Evolutionary conservation across 2,329 filamentous ascomycete species (phyloP).

Genomic region (Fusarium sp.): DNA sequence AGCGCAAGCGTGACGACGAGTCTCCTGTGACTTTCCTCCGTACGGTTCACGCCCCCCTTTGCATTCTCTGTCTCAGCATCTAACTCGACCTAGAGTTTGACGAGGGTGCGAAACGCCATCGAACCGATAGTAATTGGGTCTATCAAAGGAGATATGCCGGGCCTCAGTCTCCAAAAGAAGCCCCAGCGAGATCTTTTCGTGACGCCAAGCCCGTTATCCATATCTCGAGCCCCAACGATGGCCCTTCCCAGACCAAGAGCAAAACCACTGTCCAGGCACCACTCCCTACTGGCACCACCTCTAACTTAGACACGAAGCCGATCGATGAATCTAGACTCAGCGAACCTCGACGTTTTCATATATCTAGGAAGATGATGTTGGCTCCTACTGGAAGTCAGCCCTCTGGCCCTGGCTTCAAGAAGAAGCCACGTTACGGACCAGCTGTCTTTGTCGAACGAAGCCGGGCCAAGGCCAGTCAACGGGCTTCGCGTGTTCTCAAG

Average conservation of each 20-base stretch:
- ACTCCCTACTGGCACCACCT: slow-evolving; percentile 1
- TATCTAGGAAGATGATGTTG: slow-evolving; percentile 65
- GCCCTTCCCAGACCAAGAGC: slow-evolving; percentile 27
- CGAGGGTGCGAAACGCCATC: slow-evolving; percentile 67
- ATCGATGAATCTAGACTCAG: slow-evolving; percentile 26
- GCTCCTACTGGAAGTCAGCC: slow-evolving; percentile 40
- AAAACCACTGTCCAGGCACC: slow-evolving; percentile 19
- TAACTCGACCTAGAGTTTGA: slow-evolving; percentile 64
- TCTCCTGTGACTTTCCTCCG: slow-evolving; percentile 70
- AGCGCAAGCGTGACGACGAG: slow-evolving; percentile 72
- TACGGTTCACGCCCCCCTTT: slow-evolving; percentile 52
- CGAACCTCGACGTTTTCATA: slow-evolving; percentile 69
- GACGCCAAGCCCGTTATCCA: slow-evolving; percentile 64
- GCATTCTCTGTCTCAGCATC: slow-evolving; percentile 20
- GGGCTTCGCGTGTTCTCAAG: slow-evolving; percentile 36
- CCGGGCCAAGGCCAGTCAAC: slow-evolving; percentile 55
- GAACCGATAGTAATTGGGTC: slow-evolving; percentile 67
- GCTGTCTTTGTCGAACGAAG: slow-evolving; percentile 71
- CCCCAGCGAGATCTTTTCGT: slow-evolving; percentile 33
- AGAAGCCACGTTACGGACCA: slow-evolving; percentile 60
- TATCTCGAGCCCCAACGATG: slow-evolving; percentile 59
- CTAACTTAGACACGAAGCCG: slow-evolving; percentile 26
- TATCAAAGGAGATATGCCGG: slow-evolving; percentile 67
- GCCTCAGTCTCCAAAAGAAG: slow-evolving; percentile 45
- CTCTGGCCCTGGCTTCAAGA: slow-evolving; percentile 54